Evolutionary conservation across 306 rosid genomes (phyloP).

Genomic region (Carpinus viminea): DNA sequence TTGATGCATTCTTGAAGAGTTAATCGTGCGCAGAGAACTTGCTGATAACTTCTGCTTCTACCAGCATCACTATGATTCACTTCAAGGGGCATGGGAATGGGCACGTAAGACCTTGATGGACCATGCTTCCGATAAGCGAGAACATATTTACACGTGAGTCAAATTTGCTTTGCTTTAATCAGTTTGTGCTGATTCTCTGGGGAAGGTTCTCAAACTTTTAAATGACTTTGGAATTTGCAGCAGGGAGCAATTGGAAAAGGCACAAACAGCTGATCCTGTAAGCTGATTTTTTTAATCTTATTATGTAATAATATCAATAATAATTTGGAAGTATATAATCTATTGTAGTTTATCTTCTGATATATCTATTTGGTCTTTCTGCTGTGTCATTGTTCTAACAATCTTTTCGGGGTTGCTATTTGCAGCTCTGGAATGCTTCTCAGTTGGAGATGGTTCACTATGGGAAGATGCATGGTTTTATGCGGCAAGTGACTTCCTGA

Average conservation of each 20-base stretch:
- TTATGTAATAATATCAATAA: conserved; percentile 5
- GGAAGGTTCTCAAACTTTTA: conserved; percentile 23
- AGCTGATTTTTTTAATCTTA: conserved; percentile 26
- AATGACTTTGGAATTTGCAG: conserved; percentile 39
- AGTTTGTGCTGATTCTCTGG: conserved; percentile 13
- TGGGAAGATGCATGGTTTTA: conserved; percentile 98
- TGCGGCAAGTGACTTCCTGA: conserved; percentile 59
- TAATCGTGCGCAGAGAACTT: conserved; percentile 87
- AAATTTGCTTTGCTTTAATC: conserved; percentile 6
- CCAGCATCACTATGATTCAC: conserved; percentile 82
- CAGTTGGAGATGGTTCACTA: conserved; percentile 87
- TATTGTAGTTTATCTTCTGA: conserved; percentile 11
- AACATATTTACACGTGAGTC: conserved; percentile 73
- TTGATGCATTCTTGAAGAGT: conserved; percentile 79
- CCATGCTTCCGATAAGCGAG: conserved; percentile 80
- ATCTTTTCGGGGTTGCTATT: conserved; percentile 20
- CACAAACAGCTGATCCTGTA: conserved; percentile 85
- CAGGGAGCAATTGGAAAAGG: conserved; percentile 88
- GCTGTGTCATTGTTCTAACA: conserved; percentile 10
- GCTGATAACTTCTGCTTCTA: conserved; percentile 91
- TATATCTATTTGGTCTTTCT: not conserved
- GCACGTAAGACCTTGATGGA: conserved; percentile 84
- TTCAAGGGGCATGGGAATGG: conserved; percentile 96
- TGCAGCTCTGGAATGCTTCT: conserved; percentile 98
- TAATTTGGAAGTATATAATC: conserved; percentile 5